Evolutionary conservation across 768 basidiomycete species (phyloP).

Genomic region (Cyathus striatus): DNA sequence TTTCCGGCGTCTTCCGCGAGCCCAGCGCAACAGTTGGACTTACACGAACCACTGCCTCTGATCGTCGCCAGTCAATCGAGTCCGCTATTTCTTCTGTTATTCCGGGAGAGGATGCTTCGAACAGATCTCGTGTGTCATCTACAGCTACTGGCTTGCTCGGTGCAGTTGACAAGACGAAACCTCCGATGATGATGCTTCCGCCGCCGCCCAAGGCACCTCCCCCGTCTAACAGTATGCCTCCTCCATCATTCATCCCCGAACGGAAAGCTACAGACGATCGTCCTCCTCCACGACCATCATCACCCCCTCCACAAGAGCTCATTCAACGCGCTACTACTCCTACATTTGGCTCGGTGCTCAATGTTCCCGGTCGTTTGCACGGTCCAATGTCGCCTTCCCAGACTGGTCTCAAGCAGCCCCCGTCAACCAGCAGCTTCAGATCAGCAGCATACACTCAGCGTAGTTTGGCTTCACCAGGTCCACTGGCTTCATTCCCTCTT

Average conservation of each 20-base stretch:
- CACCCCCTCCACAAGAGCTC: conserved; percentile 90
- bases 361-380: conserved; percentile 57
- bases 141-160: conserved; percentile 34
- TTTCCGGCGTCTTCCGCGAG: conserved; percentile 43
- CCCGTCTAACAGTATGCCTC: conserved; percentile 66
- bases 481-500: conserved; percentile 43
- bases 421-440: conserved; percentile 81
- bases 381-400: conserved; percentile 76
- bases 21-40: conserved; percentile 42
- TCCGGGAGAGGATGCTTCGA: conserved; percentile 34
- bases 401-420: conserved; percentile 59
- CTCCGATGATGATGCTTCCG: conserved; percentile 81
- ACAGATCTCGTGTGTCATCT: conserved; percentile 56
- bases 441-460: conserved; percentile 58
- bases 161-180: conserved; percentile 70
- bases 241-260: conserved; percentile 75
- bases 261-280: conserved; percentile 57
- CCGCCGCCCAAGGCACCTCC: conserved; percentile 77
- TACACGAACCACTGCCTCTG: conserved; percentile 46
- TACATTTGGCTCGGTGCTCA: conserved; percentile 61
- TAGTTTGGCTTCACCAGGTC: conserved; percentile 32
- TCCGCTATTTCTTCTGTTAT: conserved; percentile 52
- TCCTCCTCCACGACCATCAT: conserved; percentile 85
- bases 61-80: conserved; percentile 70
- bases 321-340: conserved; percentile 90